phyloP scores from a whole-genome alignment of 306 rosid genomes.

The Bauhinia variegata region DNA sequence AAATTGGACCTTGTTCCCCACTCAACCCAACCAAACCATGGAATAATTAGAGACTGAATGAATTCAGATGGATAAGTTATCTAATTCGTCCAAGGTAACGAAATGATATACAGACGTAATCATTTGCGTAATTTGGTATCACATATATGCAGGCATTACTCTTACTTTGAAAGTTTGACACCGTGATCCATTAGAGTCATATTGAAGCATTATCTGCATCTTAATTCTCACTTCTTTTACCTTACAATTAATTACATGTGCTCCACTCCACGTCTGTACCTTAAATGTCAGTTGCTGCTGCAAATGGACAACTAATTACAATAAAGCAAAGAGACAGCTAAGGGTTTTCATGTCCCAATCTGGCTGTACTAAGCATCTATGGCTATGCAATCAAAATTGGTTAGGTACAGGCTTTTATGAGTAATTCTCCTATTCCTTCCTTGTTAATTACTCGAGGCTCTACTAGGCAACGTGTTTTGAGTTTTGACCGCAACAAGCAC shows the following conservation, averaged over 20 bases:
- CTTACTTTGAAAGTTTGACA: too few species aligned
- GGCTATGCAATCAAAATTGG: too few species aligned
- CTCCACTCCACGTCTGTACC: too few species aligned
- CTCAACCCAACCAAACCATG: not conserved
- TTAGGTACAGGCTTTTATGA: not conserved
- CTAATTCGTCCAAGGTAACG: too few species aligned
- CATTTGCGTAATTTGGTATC: slow-evolving; percentile 7
- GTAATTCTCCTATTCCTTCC: not conserved
- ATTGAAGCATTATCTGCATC: slow-evolving; percentile 19
- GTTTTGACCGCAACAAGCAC: too few species aligned
- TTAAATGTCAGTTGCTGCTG: too few species aligned
- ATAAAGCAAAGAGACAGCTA: not conserved
- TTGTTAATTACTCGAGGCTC: not conserved
- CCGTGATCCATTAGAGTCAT: not conserved
- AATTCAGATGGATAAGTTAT: too few species aligned
- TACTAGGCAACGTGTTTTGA: too few species aligned
- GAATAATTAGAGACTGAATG: too few species aligned
- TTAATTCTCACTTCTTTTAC: slow-evolving; percentile 9
- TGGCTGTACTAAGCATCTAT: too few species aligned
- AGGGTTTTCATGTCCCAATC: not conserved
- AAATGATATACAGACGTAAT: not conserved
- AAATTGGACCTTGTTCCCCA: slow-evolving; percentile 4
- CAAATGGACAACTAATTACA: not conserved
- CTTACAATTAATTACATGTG: not conserved
- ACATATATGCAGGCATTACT: slow-evolving; percentile 15